A percentile compares a stretch with the other conserved stretches of the same genome.
phyloP scores from a whole-genome alignment of 345 rosid genomes.

The Brassica cretica region DNA sequence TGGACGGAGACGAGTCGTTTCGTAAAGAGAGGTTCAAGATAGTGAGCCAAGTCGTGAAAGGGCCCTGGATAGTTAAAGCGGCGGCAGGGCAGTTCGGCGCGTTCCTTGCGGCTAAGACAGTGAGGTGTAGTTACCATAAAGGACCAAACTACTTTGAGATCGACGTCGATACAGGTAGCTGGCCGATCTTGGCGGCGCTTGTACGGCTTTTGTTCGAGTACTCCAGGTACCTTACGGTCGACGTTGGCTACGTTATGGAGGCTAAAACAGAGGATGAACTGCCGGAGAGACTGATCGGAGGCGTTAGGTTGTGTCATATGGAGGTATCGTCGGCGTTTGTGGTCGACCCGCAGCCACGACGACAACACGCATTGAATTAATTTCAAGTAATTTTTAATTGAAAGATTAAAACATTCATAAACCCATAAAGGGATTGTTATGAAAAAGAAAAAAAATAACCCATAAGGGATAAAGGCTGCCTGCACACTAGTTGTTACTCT shows the following conservation, averaged over 20 bases:
- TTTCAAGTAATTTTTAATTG: not conserved
- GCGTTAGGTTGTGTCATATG: conserved; percentile 66
- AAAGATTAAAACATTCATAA: not conserved
- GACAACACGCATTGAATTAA: not conserved
- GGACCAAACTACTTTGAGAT: conserved; percentile 79
- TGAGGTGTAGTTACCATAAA: conserved; percentile 64
- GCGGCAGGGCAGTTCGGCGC: conserved; percentile 71
- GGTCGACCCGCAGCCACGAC: conserved; percentile 47
- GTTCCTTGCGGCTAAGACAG: conserved; percentile 59
- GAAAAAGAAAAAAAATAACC: not conserved
- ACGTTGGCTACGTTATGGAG: conserved; percentile 78
- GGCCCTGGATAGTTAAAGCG: conserved; percentile 74
- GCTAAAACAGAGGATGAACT: conserved; percentile 68
- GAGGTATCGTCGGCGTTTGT: conserved; percentile 66
- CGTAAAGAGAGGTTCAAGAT: conserved; percentile 71
- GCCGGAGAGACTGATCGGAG: conserved; percentile 80
- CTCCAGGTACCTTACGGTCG: conserved; percentile 55
- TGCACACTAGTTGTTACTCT: not conserved
- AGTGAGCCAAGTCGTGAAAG: conserved; percentile 72
- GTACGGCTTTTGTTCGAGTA: conserved; percentile 55
- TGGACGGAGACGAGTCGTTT: conserved; percentile 61
- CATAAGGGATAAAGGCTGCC: too few relatives aligned
- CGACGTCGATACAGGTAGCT: conserved; percentile 70
- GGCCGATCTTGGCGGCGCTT: conserved; percentile 51
- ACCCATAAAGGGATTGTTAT: not conserved